A percentile compares a stretch with the other conserved stretches of the same genome.
These are phyloP conservation scores for Medicago lupulina DNA, from an alignment of 306 rosid species.

Conservation along the genomic window DNA sequence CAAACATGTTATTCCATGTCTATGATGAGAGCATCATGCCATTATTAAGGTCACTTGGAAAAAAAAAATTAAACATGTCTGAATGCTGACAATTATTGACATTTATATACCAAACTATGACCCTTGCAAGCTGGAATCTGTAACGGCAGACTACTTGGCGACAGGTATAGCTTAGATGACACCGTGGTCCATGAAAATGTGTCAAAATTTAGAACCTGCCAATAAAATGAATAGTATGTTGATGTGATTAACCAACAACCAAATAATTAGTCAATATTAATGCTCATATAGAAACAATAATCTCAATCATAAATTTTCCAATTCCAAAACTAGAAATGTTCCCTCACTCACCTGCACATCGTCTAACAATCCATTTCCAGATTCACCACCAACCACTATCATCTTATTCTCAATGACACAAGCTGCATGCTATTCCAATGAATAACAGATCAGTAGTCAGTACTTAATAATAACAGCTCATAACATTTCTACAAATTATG, in stretches of 20 bases:
- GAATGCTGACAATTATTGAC: conserved; percentile 1
- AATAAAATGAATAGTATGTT: conserved; percentile 40
- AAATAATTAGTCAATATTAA: conserved; percentile 14
- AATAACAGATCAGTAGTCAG: conserved; percentile 10
- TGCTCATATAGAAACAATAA: conserved; percentile 17
- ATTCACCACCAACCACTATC: conserved; percentile 97
- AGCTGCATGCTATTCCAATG: conserved; percentile 76
- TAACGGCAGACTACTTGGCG: conserved; percentile 86
- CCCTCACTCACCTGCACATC: conserved; percentile 77
- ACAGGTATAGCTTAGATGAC: conserved; percentile 86
- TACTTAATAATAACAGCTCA: conserved; percentile 19
- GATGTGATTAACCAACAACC: conserved; percentile 21
- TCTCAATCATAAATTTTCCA: conserved; percentile 22
- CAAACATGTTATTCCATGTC: conserved; percentile 17
- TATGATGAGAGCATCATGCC: conserved; percentile 13
- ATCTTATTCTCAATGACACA: conserved; percentile 87
- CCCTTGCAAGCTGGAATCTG: conserved; percentile 99
- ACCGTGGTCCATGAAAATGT: conserved; percentile 83
- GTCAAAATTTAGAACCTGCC: conserved; percentile 85
- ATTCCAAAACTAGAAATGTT: conserved; percentile 34
- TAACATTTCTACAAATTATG: conserved; percentile 1
- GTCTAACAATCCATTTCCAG: conserved; percentile 79
- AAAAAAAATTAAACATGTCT: conserved; percentile 22
- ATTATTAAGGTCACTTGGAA: conserved; percentile 10
- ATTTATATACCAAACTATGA: conserved; percentile 69